Evolutionary conservation across 306 rosid genomes (phyloP), one percentile per base, ranked within the genome.

Genomic region (Astragalus membranaceus): DNA sequence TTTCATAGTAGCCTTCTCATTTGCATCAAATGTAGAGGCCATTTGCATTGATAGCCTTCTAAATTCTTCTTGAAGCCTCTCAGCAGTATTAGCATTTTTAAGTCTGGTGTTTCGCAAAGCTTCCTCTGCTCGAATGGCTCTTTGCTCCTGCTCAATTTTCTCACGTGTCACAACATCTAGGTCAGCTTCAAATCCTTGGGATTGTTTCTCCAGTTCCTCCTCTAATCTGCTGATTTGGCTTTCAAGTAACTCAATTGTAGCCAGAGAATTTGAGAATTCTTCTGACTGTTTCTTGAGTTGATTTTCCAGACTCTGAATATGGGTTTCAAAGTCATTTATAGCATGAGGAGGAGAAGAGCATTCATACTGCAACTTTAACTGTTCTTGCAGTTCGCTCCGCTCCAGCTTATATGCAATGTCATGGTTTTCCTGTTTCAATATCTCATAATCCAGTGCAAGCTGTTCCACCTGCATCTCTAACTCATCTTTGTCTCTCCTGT

Each of bases 401-500:
- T 95, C 96, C 49, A 95, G 81, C 84, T 76, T 89, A 77, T 87
- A 91, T 10, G 90, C 83, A 53, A 91, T 80, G 29, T 81, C 97
- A 79, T 95, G 99, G 87, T 91, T 91, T 89, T 91, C 96, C 86
- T 95, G 99, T 73, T 91, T 95, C 91, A 95, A 68, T 77, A 95
- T 91, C 84, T 95, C 99, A 81, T 91, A 91, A 80, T 95, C 99
- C 36, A 95, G 96, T 23, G 97, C 99, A 75, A 95, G 96, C 83
- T 95, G 99, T 84, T 95, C 99, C 87, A 95, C 85, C 79, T 89
- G 97, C 91, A 89, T 91, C 82, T 95, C 99, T 23, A 95, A 80
- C 73, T 91, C 99, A 60, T 95, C 99, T 84, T 84, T 95, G 75
- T 95, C 95, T 82, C 92, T 84, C 64, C 84, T 87, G 73, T 86